These are phyloP conservation scores for Imleria badia DNA, from an alignment of 768 basidiomycete species.

Conservation along the genomic window DNA sequence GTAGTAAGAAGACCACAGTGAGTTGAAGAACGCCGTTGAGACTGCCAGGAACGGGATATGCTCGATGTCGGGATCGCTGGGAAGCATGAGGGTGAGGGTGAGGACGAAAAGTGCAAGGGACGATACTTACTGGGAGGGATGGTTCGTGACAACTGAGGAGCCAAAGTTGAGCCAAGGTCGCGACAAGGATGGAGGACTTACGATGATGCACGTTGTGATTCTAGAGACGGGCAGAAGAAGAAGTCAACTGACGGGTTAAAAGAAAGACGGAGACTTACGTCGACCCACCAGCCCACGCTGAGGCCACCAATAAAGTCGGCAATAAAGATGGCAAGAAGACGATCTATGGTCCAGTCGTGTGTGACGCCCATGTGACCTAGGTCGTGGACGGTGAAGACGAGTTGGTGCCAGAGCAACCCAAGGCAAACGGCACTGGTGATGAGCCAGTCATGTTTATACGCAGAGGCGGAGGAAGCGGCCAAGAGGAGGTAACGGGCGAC, in stretches of 20 bases:
- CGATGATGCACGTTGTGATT: constrained; percentile 96
- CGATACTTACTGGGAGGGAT: constrained; percentile 81
- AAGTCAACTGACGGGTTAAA: constrained; percentile 3
- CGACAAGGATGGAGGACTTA: constrained; percentile 43
- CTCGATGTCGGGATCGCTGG: constrained; percentile 80
- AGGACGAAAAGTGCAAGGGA: not conserved
- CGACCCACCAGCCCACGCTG: constrained; percentile 97
- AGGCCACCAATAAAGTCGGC: constrained; percentile 90
- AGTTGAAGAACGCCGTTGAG: constrained; percentile 80
- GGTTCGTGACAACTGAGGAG: constrained; percentile 86
- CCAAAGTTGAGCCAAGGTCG: constrained; percentile 4
- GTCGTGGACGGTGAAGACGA: constrained; percentile 91
- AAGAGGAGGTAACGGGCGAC: constrained; percentile 74
- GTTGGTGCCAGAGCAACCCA: constrained; percentile 93
- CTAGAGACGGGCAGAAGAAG: constrained; percentile 35
- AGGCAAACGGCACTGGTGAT: constrained; percentile 75
- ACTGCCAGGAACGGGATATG: constrained; percentile 95
- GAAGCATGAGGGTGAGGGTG: constrained; percentile 17
- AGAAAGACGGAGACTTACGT: constrained; percentile 58
- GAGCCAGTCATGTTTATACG: constrained; percentile 66
- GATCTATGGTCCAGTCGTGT: constrained; percentile 79
- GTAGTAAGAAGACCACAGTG: constrained; percentile 93
- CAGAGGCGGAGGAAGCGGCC: constrained; percentile 53
- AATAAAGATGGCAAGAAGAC: constrained; percentile 73
- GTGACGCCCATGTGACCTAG: constrained; percentile 94